A percentile compares a stretch with the other conserved stretches of the same genome.
phyloP scores from a whole-genome alignment of 805 yeast genomes.

The Pichia gijzeniarum region DNA sequence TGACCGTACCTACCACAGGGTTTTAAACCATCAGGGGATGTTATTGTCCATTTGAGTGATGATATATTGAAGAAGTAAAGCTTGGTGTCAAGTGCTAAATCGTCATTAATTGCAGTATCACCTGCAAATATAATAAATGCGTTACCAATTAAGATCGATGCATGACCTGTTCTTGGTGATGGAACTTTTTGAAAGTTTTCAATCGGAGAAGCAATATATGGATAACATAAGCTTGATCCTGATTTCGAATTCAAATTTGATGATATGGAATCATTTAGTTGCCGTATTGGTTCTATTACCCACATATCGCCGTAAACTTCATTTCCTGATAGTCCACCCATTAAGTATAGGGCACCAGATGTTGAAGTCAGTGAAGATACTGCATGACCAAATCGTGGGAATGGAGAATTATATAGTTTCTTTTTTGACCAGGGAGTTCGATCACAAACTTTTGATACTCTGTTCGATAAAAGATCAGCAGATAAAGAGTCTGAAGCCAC shows the following conservation, averaged over 20 bases:
- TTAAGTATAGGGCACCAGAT: constrained; percentile 73
- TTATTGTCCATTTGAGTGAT: constrained; percentile 71
- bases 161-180: constrained; percentile 95
- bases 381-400: constrained; percentile 92
- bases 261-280: constrained; percentile 28
- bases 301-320: constrained; percentile 94
- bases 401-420: constrained; percentile 68
- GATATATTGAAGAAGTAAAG: constrained; percentile 80
- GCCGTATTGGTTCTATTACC: constrained; percentile 56
- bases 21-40: constrained; percentile 64
- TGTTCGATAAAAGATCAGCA: too few relatives aligned
- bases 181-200: constrained; percentile 78
- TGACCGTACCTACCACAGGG: constrained; percentile 96
- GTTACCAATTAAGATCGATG: constrained; percentile 85
- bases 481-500: neutral
- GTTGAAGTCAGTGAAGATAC: constrained; percentile 72
- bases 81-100: constrained; percentile 80
- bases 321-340: constrained; percentile 94
- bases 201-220: constrained; percentile 43
- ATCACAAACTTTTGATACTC: too few relatives aligned
- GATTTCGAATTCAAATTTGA: constrained; percentile 34
- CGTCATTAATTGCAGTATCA: constrained; percentile 74
- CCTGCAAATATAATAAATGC: constrained; percentile 96
- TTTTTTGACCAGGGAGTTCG: constrained; percentile 63
- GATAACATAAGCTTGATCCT: too few relatives aligned